Evolutionary conservation across 352 stramenopile genomes (phyloP).

Genomic region (Globisporangium echinulatum): DNA sequence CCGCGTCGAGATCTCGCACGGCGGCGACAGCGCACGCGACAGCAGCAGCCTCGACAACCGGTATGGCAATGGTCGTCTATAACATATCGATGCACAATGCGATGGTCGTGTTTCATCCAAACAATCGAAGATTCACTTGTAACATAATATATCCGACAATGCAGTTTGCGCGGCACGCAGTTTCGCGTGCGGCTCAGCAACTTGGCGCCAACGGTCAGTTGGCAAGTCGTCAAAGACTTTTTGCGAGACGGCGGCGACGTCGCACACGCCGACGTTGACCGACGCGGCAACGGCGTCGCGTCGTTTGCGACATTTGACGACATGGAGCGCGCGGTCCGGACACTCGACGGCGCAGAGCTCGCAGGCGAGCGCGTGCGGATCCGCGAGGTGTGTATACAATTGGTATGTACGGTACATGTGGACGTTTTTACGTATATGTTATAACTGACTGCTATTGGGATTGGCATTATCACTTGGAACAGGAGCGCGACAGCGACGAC

Average conservation of each 20-base stretch:
- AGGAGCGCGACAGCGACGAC: too few species aligned
- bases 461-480: background rate
- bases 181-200: slow-evolving; percentile 45
- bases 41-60: background rate
- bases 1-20: slow-evolving; percentile 51
- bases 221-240: slow-evolving; percentile 66
- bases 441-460: background rate
- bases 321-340: slow-evolving; percentile 45
- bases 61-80: background rate
- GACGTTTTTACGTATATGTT: background rate
- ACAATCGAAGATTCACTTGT: too few species aligned
- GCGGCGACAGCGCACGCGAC: slow-evolving; percentile 3
- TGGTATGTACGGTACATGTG: too few species aligned
- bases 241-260: slow-evolving; percentile 52
- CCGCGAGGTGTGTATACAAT: slow-evolving; percentile 16
- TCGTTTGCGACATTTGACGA: slow-evolving; percentile 62
- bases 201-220: slow-evolving; percentile 37
- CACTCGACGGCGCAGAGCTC: slow-evolving; percentile 42
- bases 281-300: slow-evolving; percentile 46
- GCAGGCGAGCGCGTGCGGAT: slow-evolving; percentile 41
- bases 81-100: too few species aligned
- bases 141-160: background rate
- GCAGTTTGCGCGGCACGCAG: slow-evolving; percentile 36
- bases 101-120: too few species aligned
- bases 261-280: slow-evolving; percentile 59